Percentiles rank a stretch among this genome's conserved stretches.
Evolutionary conservation across 2,329 filamentous ascomycete genomes (phyloP).

Genomic region (Aspergillus pseudoglaucus): DNA sequence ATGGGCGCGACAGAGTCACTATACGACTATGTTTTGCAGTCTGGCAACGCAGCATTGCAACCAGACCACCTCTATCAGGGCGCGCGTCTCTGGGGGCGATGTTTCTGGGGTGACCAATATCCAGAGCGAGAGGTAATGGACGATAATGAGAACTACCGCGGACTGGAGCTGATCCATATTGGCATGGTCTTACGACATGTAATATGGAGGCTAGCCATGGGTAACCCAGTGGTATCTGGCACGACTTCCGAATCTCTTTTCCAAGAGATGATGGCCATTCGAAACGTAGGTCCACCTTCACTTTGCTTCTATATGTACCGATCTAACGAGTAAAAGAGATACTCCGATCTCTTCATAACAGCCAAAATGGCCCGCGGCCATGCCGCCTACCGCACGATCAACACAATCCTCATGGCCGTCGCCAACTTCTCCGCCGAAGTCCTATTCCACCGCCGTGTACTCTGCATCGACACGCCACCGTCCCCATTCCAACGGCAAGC

Average conservation of each 20-base stretch:
- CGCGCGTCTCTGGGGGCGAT: conserved; percentile 30
- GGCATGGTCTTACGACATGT: conserved; percentile 23
- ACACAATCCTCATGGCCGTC: conserved; percentile 30
- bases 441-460: conserved; percentile 26
- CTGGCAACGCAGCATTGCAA: conserved; percentile 24
- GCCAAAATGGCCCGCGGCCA: conserved; percentile 23
- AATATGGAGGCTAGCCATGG: conserved; percentile 23
- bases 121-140: conserved; percentile 32
- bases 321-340: conserved; percentile 18
- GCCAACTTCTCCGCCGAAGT: conserved; percentile 29
- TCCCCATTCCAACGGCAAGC: conserved; percentile 22
- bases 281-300: conserved; percentile 16
- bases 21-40: conserved; percentile 27
- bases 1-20: conserved; percentile 25
- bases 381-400: conserved; percentile 27
- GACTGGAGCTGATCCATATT: conserved; percentile 26
- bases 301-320: neutral
- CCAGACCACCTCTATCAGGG: conserved; percentile 29
- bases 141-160: conserved; percentile 34
- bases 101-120: conserved; percentile 31
- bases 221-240: conserved; percentile 8
- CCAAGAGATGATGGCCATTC: conserved; percentile 18
- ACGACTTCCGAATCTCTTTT: conserved; percentile 16
- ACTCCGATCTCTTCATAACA: conserved; percentile 30
- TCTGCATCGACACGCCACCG: conserved; percentile 16